These are phyloP conservation scores for Closterium sp. DNA, from an alignment of 139 green algal species.

Conservation along the genomic window DNA sequence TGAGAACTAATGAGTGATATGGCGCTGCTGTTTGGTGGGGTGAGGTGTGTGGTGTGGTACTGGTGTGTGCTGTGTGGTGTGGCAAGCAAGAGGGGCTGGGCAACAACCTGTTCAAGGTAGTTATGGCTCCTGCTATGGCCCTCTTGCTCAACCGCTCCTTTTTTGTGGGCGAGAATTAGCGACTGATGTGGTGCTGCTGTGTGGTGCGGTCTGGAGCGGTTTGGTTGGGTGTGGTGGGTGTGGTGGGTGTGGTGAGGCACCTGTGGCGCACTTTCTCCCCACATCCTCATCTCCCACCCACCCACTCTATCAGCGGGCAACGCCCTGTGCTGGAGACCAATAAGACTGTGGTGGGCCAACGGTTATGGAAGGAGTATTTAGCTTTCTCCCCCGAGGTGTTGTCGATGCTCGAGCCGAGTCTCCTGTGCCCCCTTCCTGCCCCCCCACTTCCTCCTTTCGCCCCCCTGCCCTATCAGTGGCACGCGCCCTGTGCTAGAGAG, in stretches of 20 bases:
- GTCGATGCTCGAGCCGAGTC: no score
- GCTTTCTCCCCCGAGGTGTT: conserved; percentile 30
- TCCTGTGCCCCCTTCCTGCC: no score
- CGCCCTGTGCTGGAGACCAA: background rate
- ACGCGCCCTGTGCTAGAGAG: background rate
- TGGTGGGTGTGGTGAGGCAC: no score
- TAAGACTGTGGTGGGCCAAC: background rate
- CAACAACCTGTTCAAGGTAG: conserved; percentile 34
- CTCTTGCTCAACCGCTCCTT: conserved; percentile 20
- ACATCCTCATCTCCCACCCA: background rate
- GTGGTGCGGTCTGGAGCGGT: no score
- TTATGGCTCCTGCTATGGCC: conserved; percentile 10
- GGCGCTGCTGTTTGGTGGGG: no score
- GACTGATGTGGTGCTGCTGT: no score
- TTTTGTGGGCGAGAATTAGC: conserved; percentile 8
- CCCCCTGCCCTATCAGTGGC: background rate
- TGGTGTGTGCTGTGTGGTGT: background rate
- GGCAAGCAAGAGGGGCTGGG: no score
- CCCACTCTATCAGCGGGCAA: background rate
- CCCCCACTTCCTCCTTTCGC: background rate
- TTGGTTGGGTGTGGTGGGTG: no score
- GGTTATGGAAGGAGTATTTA: conserved; percentile 11
- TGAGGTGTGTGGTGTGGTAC: background rate
- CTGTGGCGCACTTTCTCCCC: no score
- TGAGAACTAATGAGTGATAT: background rate